Evolutionary conservation across 805 yeast species (phyloP), one percentile per base, ranked within the genome.

Genomic region (Lachancea fermentati): DNA sequence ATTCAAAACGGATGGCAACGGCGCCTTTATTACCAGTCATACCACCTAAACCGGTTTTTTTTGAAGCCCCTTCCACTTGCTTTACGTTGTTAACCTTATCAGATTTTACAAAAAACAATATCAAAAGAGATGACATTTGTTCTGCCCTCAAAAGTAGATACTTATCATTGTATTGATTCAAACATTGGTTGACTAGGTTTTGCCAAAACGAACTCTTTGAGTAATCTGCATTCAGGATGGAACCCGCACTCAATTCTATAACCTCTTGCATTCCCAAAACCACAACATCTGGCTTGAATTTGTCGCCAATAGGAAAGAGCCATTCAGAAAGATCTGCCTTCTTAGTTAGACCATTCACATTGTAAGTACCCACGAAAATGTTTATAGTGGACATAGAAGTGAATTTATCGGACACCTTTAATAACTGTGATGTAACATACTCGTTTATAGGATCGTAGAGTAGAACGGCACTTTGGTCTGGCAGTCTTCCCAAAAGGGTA

Each of bases 1-100:
- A 86, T 37, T 82, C 77, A 63, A 91, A 85, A 45, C 96, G 73
- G 12, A 93, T 86, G 0, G 95, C 96, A 45, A 89, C 94, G 3
- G 94, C 96, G 33, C 98, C 98, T 61, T 91, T 91, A 60, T 93
- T 91, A 13, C 97, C 98, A 0, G 97, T 78, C 67, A 93, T 91
- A 33, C 98, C 98, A 29, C 97, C 96, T 40, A 93, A 68, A 0
- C 97, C 98, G 0, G 97, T 91, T 62, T 91, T 91, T 54, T 89
- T 91, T 9, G 85, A 75, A n/a, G 89, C 75, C n/a, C 97, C 97
- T 50, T 88, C 89, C 4, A 93, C 96, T 54, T 83, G 81, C 11
- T 85, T 84, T 3, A 93, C 79, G 39, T 69, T 56, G 15, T 64
- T 59, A 19, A 72, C 66, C 36, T 67, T 60, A 31, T 67, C 69